Conservation (phyloP, 2,329 filamentous ascomycete genomes). For the Trichoderma gracile region DNA sequence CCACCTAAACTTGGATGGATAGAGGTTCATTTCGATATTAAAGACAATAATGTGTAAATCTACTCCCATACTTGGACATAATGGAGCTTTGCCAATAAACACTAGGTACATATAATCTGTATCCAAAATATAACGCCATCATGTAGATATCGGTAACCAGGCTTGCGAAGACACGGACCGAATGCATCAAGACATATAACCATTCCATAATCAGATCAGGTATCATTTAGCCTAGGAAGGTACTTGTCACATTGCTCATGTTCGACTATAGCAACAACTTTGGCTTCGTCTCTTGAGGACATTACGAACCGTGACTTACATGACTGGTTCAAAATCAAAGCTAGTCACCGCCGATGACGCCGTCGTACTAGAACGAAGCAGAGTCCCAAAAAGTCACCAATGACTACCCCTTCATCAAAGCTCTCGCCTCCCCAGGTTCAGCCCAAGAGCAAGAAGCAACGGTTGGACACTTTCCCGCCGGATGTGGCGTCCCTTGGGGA, state of each 20-base stretch:
- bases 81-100: not conserved
- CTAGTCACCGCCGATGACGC: too few species aligned
- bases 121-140: not conserved
- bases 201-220: too few species aligned
- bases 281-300: not conserved
- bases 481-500: not conserved
- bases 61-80: not conserved
- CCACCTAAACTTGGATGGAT: conserved; percentile 25
- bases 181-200: too few species aligned
- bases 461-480: not conserved
- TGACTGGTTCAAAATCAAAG: not conserved
- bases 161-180: too few species aligned
- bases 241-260: not conserved
- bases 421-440: not conserved
- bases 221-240: not conserved
- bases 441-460: not conserved
- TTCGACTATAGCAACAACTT: not conserved
- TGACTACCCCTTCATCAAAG: not conserved
- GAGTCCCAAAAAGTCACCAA: not conserved
- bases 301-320: not conserved
- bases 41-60: not conserved
- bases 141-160: too few species aligned
- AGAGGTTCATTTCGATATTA: not conserved
- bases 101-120: too few species aligned
- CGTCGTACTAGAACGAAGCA: too few species aligned